Evolutionary conservation across 192 early-diverging fungal genomes (phyloP), one percentile per base, ranked within the genome.

Genomic region (Coemansia sp.): DNA sequence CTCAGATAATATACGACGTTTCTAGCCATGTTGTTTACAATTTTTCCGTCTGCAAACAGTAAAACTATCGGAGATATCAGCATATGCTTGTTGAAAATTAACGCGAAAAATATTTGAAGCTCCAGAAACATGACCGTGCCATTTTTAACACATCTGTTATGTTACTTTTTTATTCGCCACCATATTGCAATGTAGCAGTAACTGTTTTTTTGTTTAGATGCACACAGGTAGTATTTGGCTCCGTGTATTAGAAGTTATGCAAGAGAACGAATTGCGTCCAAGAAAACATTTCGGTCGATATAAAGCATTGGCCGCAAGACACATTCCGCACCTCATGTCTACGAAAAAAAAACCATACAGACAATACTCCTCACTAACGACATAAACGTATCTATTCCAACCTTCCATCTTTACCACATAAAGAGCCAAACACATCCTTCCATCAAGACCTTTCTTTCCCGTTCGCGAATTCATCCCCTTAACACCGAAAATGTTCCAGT

Each of bases 401-500:
- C 38, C 38, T 40, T 40, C 5, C 5, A 40, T 40, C 11, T 40
- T 40, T 13, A 40, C 7, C 38, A 40, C 11, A 40, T 40, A 40
- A 40, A 8, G 38, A 8, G 38, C 38, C 38, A 1, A 40, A 15
- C 46, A 48, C 19, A 2, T 4, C 23, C 23, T 52, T 52, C 22
- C 23, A 52, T 25, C 49, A 25, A 52, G 7, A 52, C 9, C 9
- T 14, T 7, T 2, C 9, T 22, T 13, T 7, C 49, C 23, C 15
- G 23, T 25, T 20, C 17, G 19, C 32, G 35, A 36, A 35, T 57
- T n/a, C 23, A 36, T 19, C 55, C 35, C 34, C 17, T n/a, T 65
- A 65, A 17, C 29, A 9, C 23, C 23, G 54, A 41, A 52, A 73
- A 65, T 64, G 46, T 61, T 35, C 65, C 40, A 66, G 33, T 34